Conservation (phyloP, 441 rosid genomes). For the Mallotus repandus region DNA sequence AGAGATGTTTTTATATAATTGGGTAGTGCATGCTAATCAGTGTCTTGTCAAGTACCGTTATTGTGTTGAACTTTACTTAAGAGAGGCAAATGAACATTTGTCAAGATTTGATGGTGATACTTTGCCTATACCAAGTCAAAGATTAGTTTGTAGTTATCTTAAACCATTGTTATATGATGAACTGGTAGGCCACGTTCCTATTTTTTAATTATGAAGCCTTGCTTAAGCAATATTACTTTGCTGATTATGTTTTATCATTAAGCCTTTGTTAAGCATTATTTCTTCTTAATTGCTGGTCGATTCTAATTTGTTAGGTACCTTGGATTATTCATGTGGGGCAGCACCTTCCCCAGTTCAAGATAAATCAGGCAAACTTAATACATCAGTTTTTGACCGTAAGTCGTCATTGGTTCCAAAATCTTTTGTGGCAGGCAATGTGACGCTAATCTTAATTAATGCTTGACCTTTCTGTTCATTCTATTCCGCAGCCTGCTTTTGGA, state of each 20-base stretch:
- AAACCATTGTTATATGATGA: background rate
- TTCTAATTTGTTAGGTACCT: conserved; percentile 42
- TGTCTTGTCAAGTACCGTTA: background rate
- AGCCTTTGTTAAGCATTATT: background rate
- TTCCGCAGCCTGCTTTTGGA: conserved; percentile 60
- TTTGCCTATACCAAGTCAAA: conserved; percentile 1
- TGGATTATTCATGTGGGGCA: conserved; percentile 43
- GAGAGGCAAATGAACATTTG: conserved; percentile 2
- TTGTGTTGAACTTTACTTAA: conserved; percentile 6
- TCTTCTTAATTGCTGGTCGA: background rate
- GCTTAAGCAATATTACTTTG: too few relatives aligned
- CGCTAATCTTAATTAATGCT: conserved; percentile 1
- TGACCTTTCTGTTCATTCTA: background rate
- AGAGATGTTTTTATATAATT: background rate
- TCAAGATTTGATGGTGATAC: background rate
- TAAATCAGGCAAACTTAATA: conserved; percentile 30
- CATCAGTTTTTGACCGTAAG: conserved; percentile 57
- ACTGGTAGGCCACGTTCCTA: background rate
- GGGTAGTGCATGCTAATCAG: conserved; percentile 20
- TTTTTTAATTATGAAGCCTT: too few relatives aligned
- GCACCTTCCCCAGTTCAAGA: conserved; percentile 46
- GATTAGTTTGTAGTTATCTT: background rate
- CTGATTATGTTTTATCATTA: background rate
- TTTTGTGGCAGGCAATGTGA: background rate
- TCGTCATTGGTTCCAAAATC: background rate